Conservation (phyloP, 768 basidiomycete species). For the Lyophyllum semitale region DNA sequence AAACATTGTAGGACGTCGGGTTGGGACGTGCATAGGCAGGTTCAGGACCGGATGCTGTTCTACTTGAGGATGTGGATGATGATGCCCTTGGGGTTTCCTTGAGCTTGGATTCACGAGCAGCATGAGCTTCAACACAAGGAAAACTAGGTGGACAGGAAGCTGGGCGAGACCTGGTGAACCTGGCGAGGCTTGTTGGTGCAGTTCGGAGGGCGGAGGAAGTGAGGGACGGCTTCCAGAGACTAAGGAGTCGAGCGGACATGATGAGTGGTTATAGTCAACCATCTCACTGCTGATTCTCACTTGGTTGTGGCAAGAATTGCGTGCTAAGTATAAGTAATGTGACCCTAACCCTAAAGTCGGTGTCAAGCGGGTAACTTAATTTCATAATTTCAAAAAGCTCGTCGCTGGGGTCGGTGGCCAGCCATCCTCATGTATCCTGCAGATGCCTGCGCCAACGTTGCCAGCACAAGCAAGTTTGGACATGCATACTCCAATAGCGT, state of each 20-base stretch:
- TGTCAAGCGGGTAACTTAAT: background rate
- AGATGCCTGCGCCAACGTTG: background rate
- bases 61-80: constrained; percentile 18
- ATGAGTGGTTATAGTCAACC: background rate
- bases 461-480: background rate
- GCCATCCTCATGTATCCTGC: background rate
- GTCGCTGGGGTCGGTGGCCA: background rate
- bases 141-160: constrained; percentile 38
- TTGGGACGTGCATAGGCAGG: constrained; percentile 81
- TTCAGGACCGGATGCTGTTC: constrained; percentile 66
- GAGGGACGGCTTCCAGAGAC: background rate
- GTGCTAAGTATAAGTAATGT: constrained; percentile 14
- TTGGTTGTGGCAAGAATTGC: constrained; percentile 13
- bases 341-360: constrained; percentile 20
- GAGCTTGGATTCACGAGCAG: constrained; percentile 61
- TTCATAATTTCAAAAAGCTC: background rate
- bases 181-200: background rate
- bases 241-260: constrained; percentile 14
- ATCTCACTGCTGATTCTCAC: background rate
- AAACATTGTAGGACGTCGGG: constrained; percentile 72
- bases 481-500: constrained; percentile 4
- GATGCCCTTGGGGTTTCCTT: constrained; percentile 27
- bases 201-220: background rate
- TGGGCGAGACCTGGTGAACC: constrained; percentile 3
- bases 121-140: constrained; percentile 85